Evolutionary conservation across 495 filamentous ascomycete genomes (phyloP), one percentile per base, ranked within the genome.

Genomic region (Aeminium ludgeri): DNA sequence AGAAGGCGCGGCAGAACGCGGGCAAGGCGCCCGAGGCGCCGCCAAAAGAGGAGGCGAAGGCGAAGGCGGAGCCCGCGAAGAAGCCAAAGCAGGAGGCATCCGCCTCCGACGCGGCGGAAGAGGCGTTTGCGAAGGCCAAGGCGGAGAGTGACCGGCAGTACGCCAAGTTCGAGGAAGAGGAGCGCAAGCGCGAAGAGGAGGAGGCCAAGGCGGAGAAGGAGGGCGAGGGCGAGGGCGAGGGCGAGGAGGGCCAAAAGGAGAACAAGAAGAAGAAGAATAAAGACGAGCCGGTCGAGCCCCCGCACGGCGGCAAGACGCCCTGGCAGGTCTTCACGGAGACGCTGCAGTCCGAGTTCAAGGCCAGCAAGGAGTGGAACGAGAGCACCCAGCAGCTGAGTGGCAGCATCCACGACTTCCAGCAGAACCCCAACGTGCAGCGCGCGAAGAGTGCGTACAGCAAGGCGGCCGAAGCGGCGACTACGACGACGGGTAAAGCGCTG

Each of bases 301-400:
- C 89, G 6, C 91, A 97, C 52, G 91, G 89, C 45, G 84, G 92
- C 62, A 97, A 97, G 65, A 82, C 87, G 6, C 89, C 89, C 25
- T 94, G 89, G 82, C 84, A 94, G 60, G 89, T 97, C 30, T 97
- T 97, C 67, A 81, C 83, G 45, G 89, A 97, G 51, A 97, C 89
- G 40, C 73, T 97, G 58, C 74, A 82, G 53, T 66, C 68, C 37
- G 89, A 96, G 56, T 89, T 97, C 62, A 86, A 94, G 56, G 81
- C 86, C 20, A 96, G 89, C 13, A 92, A 96, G 57, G 89, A 97
- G 60, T 97, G 91, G 89, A 89, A 96, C 53, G 89, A 97, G 51
- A 92, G 83, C 32, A 97, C 86, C 13, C 95, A 96, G 58, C 83
- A 86, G 38, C 70, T 97, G 10, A 83, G 84, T 10, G 79, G 80